Evolutionary conservation across 768 basidiomycete species (phyloP).

Genomic region (Russula sp.): DNA sequence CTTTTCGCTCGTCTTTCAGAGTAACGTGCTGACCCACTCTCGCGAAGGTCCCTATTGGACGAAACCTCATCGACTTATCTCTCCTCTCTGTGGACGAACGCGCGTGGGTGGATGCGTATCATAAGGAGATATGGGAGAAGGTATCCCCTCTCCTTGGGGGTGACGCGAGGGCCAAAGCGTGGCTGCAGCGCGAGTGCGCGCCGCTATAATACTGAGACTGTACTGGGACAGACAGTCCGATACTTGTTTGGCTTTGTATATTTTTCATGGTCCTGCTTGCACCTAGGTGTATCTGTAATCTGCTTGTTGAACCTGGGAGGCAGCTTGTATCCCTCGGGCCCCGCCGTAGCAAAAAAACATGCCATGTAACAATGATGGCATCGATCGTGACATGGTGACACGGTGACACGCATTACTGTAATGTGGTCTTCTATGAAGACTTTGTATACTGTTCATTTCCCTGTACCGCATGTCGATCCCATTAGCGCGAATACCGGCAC

Average conservation of each 20-base stretch:
- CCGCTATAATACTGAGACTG: conserved; percentile 23
- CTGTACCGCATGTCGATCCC: no score
- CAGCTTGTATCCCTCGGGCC: no score
- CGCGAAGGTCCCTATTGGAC: conserved; percentile 74
- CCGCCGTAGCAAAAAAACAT: no score
- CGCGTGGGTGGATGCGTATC: conserved; percentile 80
- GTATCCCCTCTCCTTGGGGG: conserved; percentile 62
- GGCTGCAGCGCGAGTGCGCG: conserved; percentile 55
- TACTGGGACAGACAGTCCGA: not conserved
- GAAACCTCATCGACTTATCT: conserved; percentile 60
- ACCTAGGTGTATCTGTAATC: not conserved
- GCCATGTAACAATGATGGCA: no score
- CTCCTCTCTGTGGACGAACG: conserved; percentile 64
- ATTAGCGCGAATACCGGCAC: no score
- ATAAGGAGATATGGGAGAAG: conserved; percentile 67
- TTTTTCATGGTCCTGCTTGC: not conserved
- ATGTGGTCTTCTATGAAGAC: no score
- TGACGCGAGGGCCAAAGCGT: conserved; percentile 50
- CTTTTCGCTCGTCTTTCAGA: not conserved
- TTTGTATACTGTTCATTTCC: no score
- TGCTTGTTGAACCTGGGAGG: not conserved
- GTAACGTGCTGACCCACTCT: conserved; percentile 2
- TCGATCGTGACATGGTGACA: no score
- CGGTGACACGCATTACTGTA: no score
- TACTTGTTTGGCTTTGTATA: not conserved